A percentile compares a stretch with the other conserved stretches of the same genome.
Conservation (phyloP, 768 basidiomycete genomes). For the Suillus bovinus region DNA sequence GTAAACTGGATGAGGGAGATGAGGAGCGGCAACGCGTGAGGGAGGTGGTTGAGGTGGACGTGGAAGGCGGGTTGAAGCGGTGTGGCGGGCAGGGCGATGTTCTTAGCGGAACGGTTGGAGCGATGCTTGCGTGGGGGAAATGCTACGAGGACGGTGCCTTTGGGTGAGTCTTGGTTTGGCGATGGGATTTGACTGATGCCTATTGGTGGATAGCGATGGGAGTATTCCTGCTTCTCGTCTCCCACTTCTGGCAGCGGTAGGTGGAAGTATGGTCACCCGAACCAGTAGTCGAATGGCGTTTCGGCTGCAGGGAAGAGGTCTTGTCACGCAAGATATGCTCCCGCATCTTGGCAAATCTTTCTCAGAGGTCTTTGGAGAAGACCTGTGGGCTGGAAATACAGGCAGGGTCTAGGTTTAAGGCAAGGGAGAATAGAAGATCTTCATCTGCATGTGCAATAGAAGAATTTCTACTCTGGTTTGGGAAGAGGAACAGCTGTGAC, state of each 20-base stretch:
- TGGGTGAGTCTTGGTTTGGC: constrained; percentile 51
- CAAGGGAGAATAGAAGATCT: not conserved
- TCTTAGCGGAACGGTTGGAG: constrained; percentile 82
- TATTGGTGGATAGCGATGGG: constrained; percentile 43
- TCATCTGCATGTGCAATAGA: not conserved
- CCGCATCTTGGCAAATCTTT: constrained; percentile 68
- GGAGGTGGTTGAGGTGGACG: constrained; percentile 66
- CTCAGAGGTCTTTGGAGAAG: constrained; percentile 66
- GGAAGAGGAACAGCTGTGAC: not conserved
- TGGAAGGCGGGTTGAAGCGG: constrained; percentile 82
- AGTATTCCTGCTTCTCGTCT: constrained; percentile 61
- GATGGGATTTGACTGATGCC: constrained; percentile 3
- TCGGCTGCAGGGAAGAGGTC: constrained; percentile 68
- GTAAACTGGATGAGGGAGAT: constrained; percentile 43
- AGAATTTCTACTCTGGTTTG: not conserved
- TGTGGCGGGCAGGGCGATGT: constrained; percentile 98
- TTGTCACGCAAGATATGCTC: constrained; percentile 82
- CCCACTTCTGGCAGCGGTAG: constrained; percentile 83
- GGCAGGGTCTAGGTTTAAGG: constrained; percentile 35
- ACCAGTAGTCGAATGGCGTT: constrained; percentile 80
- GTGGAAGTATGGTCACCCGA: constrained; percentile 86
- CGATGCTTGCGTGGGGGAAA: constrained; percentile 93
- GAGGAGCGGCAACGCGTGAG: constrained; percentile 52
- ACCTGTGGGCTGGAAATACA: constrained; percentile 39
- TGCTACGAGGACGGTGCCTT: constrained; percentile 87